Conservation (phyloP, 345 rosid species). For the Punica granatum region DNA sequence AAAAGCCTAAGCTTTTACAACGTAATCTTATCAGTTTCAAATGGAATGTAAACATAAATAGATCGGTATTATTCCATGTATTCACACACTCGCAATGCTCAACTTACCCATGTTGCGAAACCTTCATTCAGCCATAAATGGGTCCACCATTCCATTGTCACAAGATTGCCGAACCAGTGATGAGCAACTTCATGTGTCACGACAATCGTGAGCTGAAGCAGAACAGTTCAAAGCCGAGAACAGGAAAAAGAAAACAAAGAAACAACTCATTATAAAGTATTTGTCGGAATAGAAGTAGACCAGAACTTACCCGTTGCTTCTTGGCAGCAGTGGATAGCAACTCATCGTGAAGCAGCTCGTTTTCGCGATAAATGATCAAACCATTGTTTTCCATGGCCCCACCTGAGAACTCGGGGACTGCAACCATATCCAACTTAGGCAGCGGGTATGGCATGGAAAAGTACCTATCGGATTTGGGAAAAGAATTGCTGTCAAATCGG, state of each 20-base stretch:
- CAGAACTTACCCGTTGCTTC: constrained; percentile 22
- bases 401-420: constrained; percentile 31
- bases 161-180: constrained; percentile 49
- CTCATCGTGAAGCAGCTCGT: constrained; percentile 24
- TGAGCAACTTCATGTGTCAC: constrained; percentile 41
- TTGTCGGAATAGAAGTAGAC: background rate
- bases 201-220: constrained; percentile 23
- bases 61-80: no score
- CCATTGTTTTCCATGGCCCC: constrained; percentile 49
- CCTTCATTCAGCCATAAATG: constrained; percentile 31
- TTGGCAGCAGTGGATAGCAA: constrained; percentile 24
- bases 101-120: constrained; percentile 37
- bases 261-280: background rate
- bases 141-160: constrained; percentile 47
- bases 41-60: no score
- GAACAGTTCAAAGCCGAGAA: background rate
- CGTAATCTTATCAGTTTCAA: no score
- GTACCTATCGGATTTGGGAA: constrained; percentile 17
- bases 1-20: no score
- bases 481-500: background rate
- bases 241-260: background rate
- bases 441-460: constrained; percentile 37
- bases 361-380: constrained; percentile 29
- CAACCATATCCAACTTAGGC: constrained; percentile 37
- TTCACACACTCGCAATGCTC: no score